phyloP scores from a whole-genome alignment of 2,329 filamentous ascomycete genomes.

The Parafenestella ontariensis region DNA sequence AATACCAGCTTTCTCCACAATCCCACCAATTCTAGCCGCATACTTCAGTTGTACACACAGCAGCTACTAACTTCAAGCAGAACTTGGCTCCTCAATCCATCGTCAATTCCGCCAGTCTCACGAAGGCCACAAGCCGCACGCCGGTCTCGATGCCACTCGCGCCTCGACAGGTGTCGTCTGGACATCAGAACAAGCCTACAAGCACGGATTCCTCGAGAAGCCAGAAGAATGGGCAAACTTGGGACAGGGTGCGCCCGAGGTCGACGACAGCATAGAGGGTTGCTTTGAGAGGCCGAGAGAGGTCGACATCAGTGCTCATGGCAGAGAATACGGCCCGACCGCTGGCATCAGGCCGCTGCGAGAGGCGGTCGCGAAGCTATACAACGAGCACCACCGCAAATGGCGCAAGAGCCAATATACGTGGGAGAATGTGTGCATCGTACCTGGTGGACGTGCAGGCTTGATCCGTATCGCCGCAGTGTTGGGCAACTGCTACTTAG shows the following conservation, averaged over 20 bases:
- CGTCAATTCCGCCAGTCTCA: constrained; percentile 88
- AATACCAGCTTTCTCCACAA: neutral
- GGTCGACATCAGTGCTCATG: constrained; percentile 79
- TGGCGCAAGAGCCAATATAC: constrained; percentile 90
- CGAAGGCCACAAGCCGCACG: constrained; percentile 88
- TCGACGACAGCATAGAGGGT: constrained; percentile 89
- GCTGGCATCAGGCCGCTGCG: constrained; percentile 91
- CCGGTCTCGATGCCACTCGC: constrained; percentile 85
- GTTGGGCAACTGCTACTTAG: constrained; percentile 87
- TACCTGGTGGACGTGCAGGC: constrained; percentile 89
- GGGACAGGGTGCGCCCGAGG: constrained; percentile 91
- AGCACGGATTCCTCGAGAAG: constrained; percentile 86
- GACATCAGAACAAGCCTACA: constrained; percentile 85
- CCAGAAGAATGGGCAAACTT: constrained; percentile 89
- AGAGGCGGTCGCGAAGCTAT: constrained; percentile 87
- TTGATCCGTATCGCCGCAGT: constrained; percentile 95
- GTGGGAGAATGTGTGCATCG: constrained; percentile 95
- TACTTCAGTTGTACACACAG: neutral
- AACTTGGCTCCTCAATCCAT: constrained; percentile 83
- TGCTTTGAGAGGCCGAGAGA: constrained; percentile 82
- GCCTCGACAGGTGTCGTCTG: constrained; percentile 94
- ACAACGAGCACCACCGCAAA: constrained; percentile 90
- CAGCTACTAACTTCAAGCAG: constrained; percentile 53
- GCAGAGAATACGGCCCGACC: constrained; percentile 88
- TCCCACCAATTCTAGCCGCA: neutral